Evolutionary conservation across 2,329 filamentous ascomycete genomes (phyloP), one percentile per base, ranked within the genome.

Genomic region (Cercospora berteroae): DNA sequence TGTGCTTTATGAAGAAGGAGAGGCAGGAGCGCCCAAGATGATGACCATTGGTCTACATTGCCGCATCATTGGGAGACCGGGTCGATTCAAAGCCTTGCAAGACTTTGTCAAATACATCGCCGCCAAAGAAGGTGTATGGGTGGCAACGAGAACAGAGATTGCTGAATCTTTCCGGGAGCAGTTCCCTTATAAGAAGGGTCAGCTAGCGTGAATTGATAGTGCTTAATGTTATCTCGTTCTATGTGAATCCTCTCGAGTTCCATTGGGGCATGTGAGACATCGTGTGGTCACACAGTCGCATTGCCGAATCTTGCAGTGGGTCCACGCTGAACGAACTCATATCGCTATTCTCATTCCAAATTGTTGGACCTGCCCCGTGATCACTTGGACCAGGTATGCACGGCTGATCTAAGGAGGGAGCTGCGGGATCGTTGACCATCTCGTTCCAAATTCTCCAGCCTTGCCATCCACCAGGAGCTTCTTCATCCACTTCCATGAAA

Each of bases 21-120:
- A 79, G 60, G 79, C 79, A 12, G 84, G 83, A 0, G 74, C 74
- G 67, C 83, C 83, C 4, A 86, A 85, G 77, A 87, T 87, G 85
- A 87, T 87, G 85, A 86, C 85, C 0, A 80, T 87, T 27, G 84
- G 82, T 1, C 73, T 87, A 42, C 85, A 86, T 73, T 85, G 83
- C 68, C 80, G 84, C 5, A 84, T 85, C 63, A 81, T 85, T 55
- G 85, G 85, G 0, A 80, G 83, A 36, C 85, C 85, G 0, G 85
- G 83, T 4, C 78, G 85, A 1, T 83, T 83, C 67, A 80, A 78
- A 56, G 85, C 84, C 1, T 71, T 87, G 50, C 79, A 81, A 72
- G 81, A 84, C 63, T 85, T 86, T 72, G 81, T 86, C 1, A 81
- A 86, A 66, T 85, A 87, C 65, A 84, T 86, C 55, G 75, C 75